Base-by-base conservation (phyloP, 1,284 basidiomycete genomes). In the Cryptococcus hybrid region DNA sequence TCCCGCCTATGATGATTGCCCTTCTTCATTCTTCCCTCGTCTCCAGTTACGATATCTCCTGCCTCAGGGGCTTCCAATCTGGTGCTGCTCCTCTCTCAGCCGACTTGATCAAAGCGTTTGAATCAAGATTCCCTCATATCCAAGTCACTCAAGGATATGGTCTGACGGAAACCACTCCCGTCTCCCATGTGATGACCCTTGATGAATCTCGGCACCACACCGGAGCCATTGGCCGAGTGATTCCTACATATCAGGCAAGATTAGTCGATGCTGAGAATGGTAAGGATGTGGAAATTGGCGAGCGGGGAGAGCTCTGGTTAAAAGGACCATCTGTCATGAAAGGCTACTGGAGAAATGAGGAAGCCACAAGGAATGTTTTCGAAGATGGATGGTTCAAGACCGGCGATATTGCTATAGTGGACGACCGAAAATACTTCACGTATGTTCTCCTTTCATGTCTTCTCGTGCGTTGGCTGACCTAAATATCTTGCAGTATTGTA, bases 41-140 rank as follows among this genome's bases (percentile, higher is more conserved):
- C 1, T 82, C 84, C 48, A 83, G 88, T 72, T 88, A 88, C 73
- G 82, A 92, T 67, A 61, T 93, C 51, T 83, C 81, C 3, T 83
- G 83, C 1, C 71, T 95, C 11, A 76, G 80, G 30, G 76, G 83
- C 5, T 67, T 92, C 50, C 81, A 86, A 63, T 88, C 85, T 1
- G 92, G 90, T 5, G 93, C 91, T 0, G 93, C 93, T 2, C 91
- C 92, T 0, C 81, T 93, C 5, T 85, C 88, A 1, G 48, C 65
- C 13, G 70, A 75, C 42, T 63, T 76, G 24, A 66, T 65, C 39
- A 18, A 61, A 9, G 63, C 66, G 0, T 72, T 76, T 40, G 58
- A 71, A 48, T 34, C 43, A 1, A 61, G 64, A 38, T 66, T 66
- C 46, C 65, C 65, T 11, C 57, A 65, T 34, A 57, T 62, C 30